Conservation (phyloP, 257 asterid species). For the Fraxinus anomala region DNA sequence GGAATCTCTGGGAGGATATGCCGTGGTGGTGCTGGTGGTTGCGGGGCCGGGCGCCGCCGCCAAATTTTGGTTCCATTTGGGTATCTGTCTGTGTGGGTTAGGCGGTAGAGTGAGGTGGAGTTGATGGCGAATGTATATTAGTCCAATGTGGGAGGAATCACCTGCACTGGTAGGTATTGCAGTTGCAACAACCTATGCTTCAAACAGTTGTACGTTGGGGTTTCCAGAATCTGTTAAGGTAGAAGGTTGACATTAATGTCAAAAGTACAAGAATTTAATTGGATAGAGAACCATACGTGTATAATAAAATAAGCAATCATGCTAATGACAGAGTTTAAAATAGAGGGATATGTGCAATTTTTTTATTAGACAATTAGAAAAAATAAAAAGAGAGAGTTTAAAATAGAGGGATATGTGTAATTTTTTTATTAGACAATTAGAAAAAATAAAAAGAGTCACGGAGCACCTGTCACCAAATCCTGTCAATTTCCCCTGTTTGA, state of each 20-base stretch:
- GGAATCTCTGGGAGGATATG: conserved; percentile 36
- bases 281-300: not conserved
- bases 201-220: not conserved
- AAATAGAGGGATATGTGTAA: too few relatives aligned
- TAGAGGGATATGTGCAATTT: too few relatives aligned
- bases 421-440: too few relatives aligned
- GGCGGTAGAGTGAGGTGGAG: conserved; percentile 13
- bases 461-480: too few relatives aligned
- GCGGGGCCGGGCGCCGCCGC: conserved; percentile 32
- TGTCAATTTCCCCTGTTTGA: too few relatives aligned
- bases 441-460: too few relatives aligned
- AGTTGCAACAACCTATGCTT: not conserved
- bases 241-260: not conserved
- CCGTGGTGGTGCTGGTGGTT: conserved; percentile 26
- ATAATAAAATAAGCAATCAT: not conserved
- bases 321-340: too few relatives aligned
- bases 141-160: conserved; percentile 2
- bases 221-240: too few relatives aligned
- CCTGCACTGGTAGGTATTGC: not conserved
- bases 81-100: not conserved
- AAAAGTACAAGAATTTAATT: not conserved
- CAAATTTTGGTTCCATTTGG: conserved; percentile 37
- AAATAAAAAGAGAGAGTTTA: too few relatives aligned
- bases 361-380: too few relatives aligned
- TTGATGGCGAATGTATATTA: not conserved